Base-by-base conservation (phyloP, 352 stramenopile genomes). In the Thalassiosira exigua region DNA sequence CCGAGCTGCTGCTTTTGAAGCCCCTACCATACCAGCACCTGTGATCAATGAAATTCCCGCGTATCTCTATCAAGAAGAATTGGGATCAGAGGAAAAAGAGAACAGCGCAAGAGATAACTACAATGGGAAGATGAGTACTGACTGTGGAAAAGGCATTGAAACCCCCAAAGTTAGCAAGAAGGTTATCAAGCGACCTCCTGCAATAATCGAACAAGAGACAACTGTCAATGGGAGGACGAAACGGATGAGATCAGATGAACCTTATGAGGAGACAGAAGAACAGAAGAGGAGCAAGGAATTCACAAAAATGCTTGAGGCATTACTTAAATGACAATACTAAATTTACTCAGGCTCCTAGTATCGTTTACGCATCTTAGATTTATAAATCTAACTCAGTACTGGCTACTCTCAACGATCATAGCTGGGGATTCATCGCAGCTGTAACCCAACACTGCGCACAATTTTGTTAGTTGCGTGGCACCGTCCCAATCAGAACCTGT, bases 221-320 rank as follows among this genome's bases (percentile, higher is more conserved):
- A n/a, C 56, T 17, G 36, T 30, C 17, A 57, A 36, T 61, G 42
- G 39, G 24, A 56, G 42, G 5, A 52, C 26, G 36, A 81, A 84
- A 65, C 69, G 64, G 3, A 73, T 69, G 19, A 24, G 48, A 57
- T 42, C 32, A 50, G 51, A 54, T 33, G 27, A 33, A 48, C 21
- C 41, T 46, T 14, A 27, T 9, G 29, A 17, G 22, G 51, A 73
- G 14, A 70, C 69, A 1, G 62, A 77, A 39, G 76, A 84, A 66
- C 39, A 77, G 62, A 46, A 24, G 36, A 72, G 22, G 17, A 84
- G 76, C 51, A 76, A 80, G 73, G 30, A 69, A 50, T 84, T 73
- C 52, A 84, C 69, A 51, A 59, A 61, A 24, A 66, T 60, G 51
- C 50, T 84, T 14, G 56, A 81, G 56, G 56, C 69, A 33, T 71